A percentile compares a stretch with the other conserved stretches of the same genome.
These are phyloP conservation scores for Chaetomiaceae sp. DNA, from an alignment of 2,329 filamentous ascomycete species.

Conservation along the genomic window DNA sequence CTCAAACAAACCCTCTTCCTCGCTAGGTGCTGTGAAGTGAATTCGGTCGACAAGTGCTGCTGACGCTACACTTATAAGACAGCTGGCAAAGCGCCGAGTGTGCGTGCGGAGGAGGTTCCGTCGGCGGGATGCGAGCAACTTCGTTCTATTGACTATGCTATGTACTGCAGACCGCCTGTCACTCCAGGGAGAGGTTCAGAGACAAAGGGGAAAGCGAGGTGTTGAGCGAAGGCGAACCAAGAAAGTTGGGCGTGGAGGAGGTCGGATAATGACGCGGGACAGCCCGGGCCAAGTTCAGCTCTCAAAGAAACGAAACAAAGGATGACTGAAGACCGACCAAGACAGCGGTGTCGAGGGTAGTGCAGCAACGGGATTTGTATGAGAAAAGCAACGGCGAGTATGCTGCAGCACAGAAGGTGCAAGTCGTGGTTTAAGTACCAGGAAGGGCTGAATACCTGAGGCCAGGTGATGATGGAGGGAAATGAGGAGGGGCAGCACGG, in stretches of 20 bases:
- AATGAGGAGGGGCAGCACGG: slow-evolving; percentile 12
- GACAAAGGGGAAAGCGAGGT: slow-evolving; percentile 6
- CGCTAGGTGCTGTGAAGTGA: not conserved
- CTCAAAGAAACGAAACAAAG: slow-evolving; percentile 2
- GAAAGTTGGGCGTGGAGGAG: not conserved
- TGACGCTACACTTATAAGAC: too few relatives aligned
- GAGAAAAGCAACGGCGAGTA: not conserved
- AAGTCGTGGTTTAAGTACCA: too few relatives aligned
- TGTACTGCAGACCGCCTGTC: slow-evolving; percentile 35
- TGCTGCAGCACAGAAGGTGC: not conserved
- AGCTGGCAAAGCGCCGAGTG: too few relatives aligned
- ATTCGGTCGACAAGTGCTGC: not conserved
- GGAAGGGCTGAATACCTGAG: too few relatives aligned
- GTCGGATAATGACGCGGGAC: slow-evolving; percentile 13
- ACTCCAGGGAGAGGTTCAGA: slow-evolving; percentile 1
- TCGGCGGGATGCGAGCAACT: slow-evolving; percentile 26
- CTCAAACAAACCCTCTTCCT: not conserved
- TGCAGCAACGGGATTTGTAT: not conserved
- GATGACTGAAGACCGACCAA: not conserved
- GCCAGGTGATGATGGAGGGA: too few relatives aligned
- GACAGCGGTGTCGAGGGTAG: not conserved
- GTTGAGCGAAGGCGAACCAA: not conserved
- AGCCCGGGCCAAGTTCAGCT: not conserved
- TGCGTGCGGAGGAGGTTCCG: slow-evolving; percentile 4
- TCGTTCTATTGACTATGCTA: slow-evolving; percentile 48